Evolutionary conservation across 768 basidiomycete genomes (phyloP), one percentile per base, ranked within the genome.

Genomic region (Suillus fuscotomentosus): DNA sequence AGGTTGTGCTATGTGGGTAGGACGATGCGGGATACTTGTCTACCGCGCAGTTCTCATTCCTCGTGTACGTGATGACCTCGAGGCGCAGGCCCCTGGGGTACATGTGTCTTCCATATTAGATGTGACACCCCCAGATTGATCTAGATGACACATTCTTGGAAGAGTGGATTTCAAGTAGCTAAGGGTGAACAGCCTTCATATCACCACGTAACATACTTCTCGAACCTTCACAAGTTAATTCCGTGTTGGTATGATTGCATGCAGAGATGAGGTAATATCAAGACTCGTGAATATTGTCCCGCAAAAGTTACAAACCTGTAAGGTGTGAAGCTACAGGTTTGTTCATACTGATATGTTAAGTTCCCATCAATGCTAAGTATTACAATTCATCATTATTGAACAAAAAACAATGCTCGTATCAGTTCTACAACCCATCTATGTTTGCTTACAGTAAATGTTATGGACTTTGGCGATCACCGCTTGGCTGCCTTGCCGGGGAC

Each of bases 401-500:
- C 5, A 57, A 39, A 22, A 22, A 24, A 56, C 3, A 56, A 56
- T 9, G 5, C 24, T 42, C 17, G 57, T 41, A 27, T 59, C 24
- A 27, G 17, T 59, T 27, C 39, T 59, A 59, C 39, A 42, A 42
- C 10, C 2, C 56, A 59, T 59, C 56, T 59, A 59, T 59, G 39
- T 59, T 20, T 41, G 57, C 39, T 59, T 59, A 59, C 57, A 42
- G 36, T 42, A 42, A 27, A 59, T 59, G 39, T 22, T 20, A n/a
- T n/a, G 5, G 4, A 54, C 31, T 13, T 39, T 20, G 10, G 13
- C 22, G 24, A 10, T 42, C 15, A 59, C 3, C 1, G 39, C 39
- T 59, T 59, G 10, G 39, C 53, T 11, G 36, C 3, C 56, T 67
- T 67, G 27, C 47, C 57, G 1, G 84, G 87, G 5, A 88, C 82